Conservation (phyloP, 2,329 filamentous ascomycete genomes). For the Plenodomus tracheiphilus region DNA sequence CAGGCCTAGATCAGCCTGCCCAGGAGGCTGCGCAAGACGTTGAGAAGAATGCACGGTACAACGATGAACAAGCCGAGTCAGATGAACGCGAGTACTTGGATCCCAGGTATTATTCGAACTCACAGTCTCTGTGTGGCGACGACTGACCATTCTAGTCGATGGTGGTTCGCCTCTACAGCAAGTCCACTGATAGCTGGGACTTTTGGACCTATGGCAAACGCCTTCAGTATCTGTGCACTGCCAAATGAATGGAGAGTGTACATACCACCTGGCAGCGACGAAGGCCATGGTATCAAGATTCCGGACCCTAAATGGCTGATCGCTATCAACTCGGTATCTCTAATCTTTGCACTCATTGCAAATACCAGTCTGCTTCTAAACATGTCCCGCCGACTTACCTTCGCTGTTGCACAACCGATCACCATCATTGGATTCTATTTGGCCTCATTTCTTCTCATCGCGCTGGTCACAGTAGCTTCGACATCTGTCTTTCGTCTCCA, state of each 20-base stretch:
- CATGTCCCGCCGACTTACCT: constrained; percentile 60
- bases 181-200: constrained; percentile 61
- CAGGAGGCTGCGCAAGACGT: constrained; percentile 51
- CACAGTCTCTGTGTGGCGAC: too few relatives aligned
- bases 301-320: constrained; percentile 60
- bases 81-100: constrained; percentile 50
- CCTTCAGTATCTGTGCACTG: constrained; percentile 60
- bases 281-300: constrained; percentile 51
- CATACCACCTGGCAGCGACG: constrained; percentile 51
- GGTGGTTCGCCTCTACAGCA: constrained; percentile 65
- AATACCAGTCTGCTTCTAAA: constrained; percentile 61
- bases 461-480: constrained; percentile 54
- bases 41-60: constrained; percentile 41
- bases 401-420: constrained; percentile 61
- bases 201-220: constrained; percentile 59
- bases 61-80: constrained; percentile 41
- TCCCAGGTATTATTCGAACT: constrained; percentile 41
- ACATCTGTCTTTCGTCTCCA: constrained; percentile 50
- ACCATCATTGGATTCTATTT: constrained; percentile 64
- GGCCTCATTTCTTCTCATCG: constrained; percentile 58
- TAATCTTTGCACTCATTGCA: constrained; percentile 57
- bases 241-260: constrained; percentile 60
- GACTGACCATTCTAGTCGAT: constrained; percentile 48
- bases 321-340: constrained; percentile 59
- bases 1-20: constrained; percentile 56